A percentile compares a stretch with the other conserved stretches of the same genome.
phyloP scores from a whole-genome alignment of 2,329 filamentous ascomycete species.

The Massarina eburnea region DNA sequence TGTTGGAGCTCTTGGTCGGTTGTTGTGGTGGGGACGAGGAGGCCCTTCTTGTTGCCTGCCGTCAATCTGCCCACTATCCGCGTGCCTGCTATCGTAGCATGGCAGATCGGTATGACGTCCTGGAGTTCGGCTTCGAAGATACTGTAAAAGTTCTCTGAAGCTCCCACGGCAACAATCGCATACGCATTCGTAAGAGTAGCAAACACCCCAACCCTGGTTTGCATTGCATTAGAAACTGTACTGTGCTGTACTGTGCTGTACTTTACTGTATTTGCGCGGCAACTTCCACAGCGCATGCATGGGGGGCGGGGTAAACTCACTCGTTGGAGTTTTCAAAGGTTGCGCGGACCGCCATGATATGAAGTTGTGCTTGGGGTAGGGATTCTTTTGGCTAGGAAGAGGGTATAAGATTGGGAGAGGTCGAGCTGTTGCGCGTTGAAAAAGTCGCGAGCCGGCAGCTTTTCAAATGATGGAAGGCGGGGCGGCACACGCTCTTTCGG shows the following conservation, averaged over 20 bases:
- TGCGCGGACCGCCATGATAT: constrained; percentile 57
- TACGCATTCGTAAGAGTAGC: constrained; percentile 96
- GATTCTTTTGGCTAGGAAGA: no score
- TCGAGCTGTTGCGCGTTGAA: constrained; percentile 4
- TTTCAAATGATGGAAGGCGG: constrained; percentile 4
- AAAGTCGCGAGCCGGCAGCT: constrained; percentile 8
- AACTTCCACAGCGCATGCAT: constrained; percentile 6
- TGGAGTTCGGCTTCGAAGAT: constrained; percentile 97
- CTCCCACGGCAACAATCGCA: constrained; percentile 89
- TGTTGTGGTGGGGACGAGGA: constrained; percentile 92
- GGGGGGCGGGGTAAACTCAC: constrained; percentile 53
- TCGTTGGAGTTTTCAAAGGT: constrained; percentile 91
- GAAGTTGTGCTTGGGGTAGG: constrained; percentile 13
- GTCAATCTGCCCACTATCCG: constrained; percentile 95
- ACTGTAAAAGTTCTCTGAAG: constrained; percentile 98
- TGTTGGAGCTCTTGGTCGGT: constrained; percentile 98
- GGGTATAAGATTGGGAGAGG: no score
- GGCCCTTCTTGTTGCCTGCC: constrained; percentile 91
- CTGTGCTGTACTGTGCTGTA: no score
- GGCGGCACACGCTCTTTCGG: background rate
- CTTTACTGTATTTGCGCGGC: no score
- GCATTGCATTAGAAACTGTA: no score
- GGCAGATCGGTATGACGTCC: constrained; percentile 95
- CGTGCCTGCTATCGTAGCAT: constrained; percentile 94
- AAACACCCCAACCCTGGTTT: constrained; percentile 86